phyloP scores from a whole-genome alignment of 352 stramenopile genomes.

The Globisporangium sylvaticum region DNA sequence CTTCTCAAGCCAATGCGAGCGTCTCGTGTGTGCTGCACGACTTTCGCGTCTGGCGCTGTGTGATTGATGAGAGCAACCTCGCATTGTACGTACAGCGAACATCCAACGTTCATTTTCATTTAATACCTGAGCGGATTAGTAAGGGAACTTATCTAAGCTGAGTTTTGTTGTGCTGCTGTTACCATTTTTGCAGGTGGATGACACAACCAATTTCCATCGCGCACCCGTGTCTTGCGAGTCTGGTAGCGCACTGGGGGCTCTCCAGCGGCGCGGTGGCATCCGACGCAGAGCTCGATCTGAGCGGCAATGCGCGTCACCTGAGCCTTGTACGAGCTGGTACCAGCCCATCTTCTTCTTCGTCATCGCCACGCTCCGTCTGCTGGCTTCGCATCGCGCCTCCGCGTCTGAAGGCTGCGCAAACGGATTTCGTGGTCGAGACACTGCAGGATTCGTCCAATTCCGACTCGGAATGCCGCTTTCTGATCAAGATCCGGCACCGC shows the following conservation, averaged over 20 bases:
- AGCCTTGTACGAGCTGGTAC: neutral
- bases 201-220: neutral
- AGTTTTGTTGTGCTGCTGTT: neutral
- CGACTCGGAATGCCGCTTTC: slow-evolving; percentile 10
- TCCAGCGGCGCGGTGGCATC: slow-evolving; percentile 13
- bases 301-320: slow-evolving; percentile 13
- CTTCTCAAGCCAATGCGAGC: neutral
- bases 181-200: neutral
- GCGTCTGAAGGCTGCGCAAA: neutral
- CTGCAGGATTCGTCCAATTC: slow-evolving; percentile 4
- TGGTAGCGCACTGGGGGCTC: slow-evolving; percentile 15
- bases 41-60: slow-evolving; percentile 16
- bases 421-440: slow-evolving; percentile 11
- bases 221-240: neutral
- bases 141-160: neutral
- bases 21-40: slow-evolving; percentile 14
- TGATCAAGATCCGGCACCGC: slow-evolving; percentile 11
- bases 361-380: neutral
- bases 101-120: too few relatives aligned
- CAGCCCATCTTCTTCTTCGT: neutral
- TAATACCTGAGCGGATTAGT: neutral
- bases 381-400: slow-evolving; percentile 11
- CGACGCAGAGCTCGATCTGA: slow-evolving; percentile 16
- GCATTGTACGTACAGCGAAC: neutral
- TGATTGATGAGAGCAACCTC: neutral